Base-by-base conservation (phyloP, 2,329 filamentous ascomycete species). In the Cytospora paraplurivora region DNA sequence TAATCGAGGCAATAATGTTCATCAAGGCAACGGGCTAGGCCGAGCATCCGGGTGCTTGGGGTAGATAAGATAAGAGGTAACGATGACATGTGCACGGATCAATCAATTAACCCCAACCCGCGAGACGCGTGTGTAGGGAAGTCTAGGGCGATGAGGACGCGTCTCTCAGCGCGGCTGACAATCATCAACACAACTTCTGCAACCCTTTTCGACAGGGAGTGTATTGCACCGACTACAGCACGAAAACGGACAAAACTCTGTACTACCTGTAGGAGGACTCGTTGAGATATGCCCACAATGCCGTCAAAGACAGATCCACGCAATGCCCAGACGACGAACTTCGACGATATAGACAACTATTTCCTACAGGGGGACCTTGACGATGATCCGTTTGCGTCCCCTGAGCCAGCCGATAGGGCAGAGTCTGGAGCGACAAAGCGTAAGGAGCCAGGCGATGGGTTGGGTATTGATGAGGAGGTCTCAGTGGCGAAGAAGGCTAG, bases 381-480 rank as follows among this genome's bases (percentile, higher is more conserved):
- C 12, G 67, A 80, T 51, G 79, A 82, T 58, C 80, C 81, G 1
- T 82, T 85, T 64, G 75, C 77, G 32, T 78, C 81, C n/a, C 79
- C 77, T 21, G 78, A 75, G 59, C 74, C 78, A 19, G 76, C 76
- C 17, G 69, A 73, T 35, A 78, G 74, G 59, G 73, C 78, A 27
- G 76, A 76, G 13, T 69, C 73, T 35, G 71, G 72, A 72, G 73
- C 75, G 65, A 82, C 80, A 66, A 83, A 84, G 68, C 81, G 78
- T 51, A 82, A 82, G 63, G 78, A 78, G 32, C 74, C 76, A 1
- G 77, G 82, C 34, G 62, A 66, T 52, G 81, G 81, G 0, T 77
- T 96, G 2, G 93, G 93, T 53, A 87, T 97, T 62, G 93, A 98
- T 68, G 87, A 96, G 72, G 92, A 96, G 71, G 85, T 99, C 59